Evolutionary conservation across 345 rosid genomes (phyloP).

Genomic region (Eucalyptus victrix): DNA sequence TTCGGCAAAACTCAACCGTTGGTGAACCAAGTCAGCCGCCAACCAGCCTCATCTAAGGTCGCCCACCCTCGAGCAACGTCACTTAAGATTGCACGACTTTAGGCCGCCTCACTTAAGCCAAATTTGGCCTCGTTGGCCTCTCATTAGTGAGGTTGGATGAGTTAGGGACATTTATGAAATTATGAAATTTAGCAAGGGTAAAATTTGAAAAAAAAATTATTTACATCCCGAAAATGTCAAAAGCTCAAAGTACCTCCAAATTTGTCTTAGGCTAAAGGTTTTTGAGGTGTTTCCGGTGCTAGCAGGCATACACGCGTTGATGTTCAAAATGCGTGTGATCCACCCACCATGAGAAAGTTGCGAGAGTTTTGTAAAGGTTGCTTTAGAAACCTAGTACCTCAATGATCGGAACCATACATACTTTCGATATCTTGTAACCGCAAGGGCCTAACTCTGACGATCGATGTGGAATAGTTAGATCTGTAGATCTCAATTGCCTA

Average conservation of each 20-base stretch:
- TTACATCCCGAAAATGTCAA: neutral
- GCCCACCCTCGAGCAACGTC: neutral
- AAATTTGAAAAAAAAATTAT: too few species aligned
- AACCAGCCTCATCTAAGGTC: neutral
- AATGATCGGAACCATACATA: neutral
- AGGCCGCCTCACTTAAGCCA: neutral
- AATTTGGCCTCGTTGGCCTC: neutral
- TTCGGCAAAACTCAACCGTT: fast-evolving
- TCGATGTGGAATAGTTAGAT: neutral
- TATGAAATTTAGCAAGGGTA: neutral
- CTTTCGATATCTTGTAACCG: neutral
- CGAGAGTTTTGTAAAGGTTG: neutral
- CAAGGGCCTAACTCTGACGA: neutral
- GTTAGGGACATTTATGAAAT: neutral
- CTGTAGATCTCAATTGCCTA: neutral
- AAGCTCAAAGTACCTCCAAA: neutral
- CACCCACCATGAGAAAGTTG: neutral
- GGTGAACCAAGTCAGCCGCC: fast-evolving
- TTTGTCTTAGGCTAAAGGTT: neutral
- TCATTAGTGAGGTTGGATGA: neutral
- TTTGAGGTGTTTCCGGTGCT: neutral
- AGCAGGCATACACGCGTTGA: neutral
- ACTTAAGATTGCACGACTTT: fast-evolving
- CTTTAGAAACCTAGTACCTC: neutral
- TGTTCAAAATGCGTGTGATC: neutral